Base-by-base conservation (phyloP, 345 rosid genomes). In the Hibiscus syriacus region DNA sequence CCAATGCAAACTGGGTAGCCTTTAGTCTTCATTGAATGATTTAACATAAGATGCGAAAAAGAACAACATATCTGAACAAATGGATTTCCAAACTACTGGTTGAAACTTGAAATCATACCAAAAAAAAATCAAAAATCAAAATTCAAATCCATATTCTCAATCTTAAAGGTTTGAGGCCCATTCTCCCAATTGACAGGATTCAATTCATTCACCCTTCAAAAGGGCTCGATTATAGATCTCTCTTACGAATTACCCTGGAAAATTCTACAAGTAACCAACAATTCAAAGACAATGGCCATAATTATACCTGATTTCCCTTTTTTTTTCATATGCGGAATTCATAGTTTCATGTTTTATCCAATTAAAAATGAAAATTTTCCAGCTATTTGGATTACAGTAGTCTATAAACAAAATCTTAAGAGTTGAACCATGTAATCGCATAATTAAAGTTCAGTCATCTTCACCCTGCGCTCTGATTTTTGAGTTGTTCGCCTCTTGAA, bases 401-500 rank as follows among this genome's bases (percentile, higher is more conserved):
- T 39, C 9, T 39, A 39, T 39, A 39, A 39, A 39, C 45, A 34
- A 34, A 39, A 39, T 9, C 9, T 39, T 10, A 39, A 39, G 45
- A 39, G 10, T 39, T 2, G 2, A 39, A 39, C 7, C 14, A 9
- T 36, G 41, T 4, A 16, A 14, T 16, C 19, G 14, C 4, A 45
- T n/a, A 46, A 46, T 46, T 46, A 46, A 46, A 1, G 26, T 11
- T 36, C 27, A 10, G 14, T 8, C 46, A 36, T 11, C 64, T 60
- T 60, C 43, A 36, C 27, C 19, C 48, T 60, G 49, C 34, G 14
- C 34, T 41, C 53, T 3, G 30, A 66, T 67, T 52, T 82, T 56
- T 16, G 55, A 68, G 76, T 50, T 62, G 78, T 64, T 69, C 63
- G 80, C 73, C 69, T 73, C 80, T 84, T 88, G 76, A 79, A 82